Base-by-base conservation (phyloP, 768 basidiomycete species). In the Agrocybe chaxingu region DNA sequence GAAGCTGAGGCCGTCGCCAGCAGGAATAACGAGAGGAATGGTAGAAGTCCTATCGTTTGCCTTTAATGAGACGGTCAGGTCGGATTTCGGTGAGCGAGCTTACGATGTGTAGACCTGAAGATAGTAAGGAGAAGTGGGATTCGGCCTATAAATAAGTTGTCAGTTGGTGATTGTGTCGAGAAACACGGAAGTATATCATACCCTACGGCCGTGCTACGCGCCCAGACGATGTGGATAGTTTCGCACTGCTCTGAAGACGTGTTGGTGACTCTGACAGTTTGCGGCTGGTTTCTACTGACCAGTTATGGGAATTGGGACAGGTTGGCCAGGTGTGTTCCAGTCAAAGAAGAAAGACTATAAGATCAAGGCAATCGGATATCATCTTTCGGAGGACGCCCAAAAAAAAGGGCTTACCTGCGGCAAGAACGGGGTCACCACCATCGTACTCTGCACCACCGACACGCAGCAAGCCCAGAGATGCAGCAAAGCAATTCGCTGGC, bases 61-160 rank as follows among this genome's bases (percentile, higher is more conserved):
- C 9, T 31, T 35, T 32, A 35, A 35, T 3, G 7, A 36, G 30
- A 13, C 34, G 11, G n/a, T 19, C n/a, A 31, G 3, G 8, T 39
- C 18, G 9, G 33, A 19, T 44, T 11, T 19, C 31, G 30, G 37
- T 18, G 37, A 13, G 7, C 33, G 43, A 68, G 24, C 81, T 62
- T 50, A 82, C 82, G 81, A 82, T 10, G 81, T 79, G 58, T 80
- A 84, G 7, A 84, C 70, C 58, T 82, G 79, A 3, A 85, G 74
- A 58, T 65, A 79, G 61, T 82, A 84, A 11, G 83, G 83, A 4
- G 80, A 72, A 5, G 63, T 64, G 3, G 80, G 79, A 55, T 78
- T 76, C 7, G 80, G 81, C 4, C 83, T 85, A 45, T 13, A 9
- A 41, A 44, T 7, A 30, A n/a, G 54, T 1, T 52, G 49, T 41